These are phyloP conservation scores for Solanum virginianum DNA, from an alignment of 257 asterid species.

Conservation along the genomic window DNA sequence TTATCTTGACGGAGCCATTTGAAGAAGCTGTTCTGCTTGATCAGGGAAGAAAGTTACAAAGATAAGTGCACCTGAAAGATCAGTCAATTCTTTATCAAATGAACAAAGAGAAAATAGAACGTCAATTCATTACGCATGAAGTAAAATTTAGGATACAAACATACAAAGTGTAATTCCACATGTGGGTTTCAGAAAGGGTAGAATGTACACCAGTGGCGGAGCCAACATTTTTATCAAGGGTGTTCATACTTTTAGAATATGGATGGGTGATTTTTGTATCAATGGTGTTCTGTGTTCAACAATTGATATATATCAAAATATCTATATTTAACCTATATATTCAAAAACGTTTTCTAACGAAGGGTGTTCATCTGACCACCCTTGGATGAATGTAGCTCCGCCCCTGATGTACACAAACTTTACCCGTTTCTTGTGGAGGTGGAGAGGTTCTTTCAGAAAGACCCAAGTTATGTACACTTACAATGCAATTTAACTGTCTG, in stretches of 20 bases:
- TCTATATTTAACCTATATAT: too few species aligned
- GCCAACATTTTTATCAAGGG: too few species aligned
- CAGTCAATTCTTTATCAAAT: not conserved
- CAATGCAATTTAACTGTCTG: not conserved
- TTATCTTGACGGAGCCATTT: constrained; percentile 35
- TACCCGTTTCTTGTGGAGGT: not conserved
- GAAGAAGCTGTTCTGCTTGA: constrained; percentile 45
- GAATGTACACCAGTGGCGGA: too few species aligned
- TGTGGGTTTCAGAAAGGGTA: too few species aligned
- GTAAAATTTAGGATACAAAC: not conserved
- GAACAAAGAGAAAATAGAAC: not conserved
- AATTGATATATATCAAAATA: too few species aligned
- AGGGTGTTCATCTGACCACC: too few species aligned
- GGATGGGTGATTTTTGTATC: too few species aligned
- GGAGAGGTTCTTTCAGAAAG: not conserved
- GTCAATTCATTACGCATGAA: not conserved
- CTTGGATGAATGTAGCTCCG: too few species aligned
- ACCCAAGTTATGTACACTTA: not conserved
- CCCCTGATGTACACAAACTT: not conserved
- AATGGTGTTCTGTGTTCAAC: too few species aligned
- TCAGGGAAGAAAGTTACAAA: constrained; percentile 85
- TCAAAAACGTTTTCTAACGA: too few species aligned
- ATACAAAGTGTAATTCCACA: not conserved
- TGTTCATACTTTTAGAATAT: too few species aligned
- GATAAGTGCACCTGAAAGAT: constrained; percentile 59